These are phyloP conservation scores for Lentinus brumalis DNA, from an alignment of 768 basidiomycete genomes.

Conservation along the genomic window DNA sequence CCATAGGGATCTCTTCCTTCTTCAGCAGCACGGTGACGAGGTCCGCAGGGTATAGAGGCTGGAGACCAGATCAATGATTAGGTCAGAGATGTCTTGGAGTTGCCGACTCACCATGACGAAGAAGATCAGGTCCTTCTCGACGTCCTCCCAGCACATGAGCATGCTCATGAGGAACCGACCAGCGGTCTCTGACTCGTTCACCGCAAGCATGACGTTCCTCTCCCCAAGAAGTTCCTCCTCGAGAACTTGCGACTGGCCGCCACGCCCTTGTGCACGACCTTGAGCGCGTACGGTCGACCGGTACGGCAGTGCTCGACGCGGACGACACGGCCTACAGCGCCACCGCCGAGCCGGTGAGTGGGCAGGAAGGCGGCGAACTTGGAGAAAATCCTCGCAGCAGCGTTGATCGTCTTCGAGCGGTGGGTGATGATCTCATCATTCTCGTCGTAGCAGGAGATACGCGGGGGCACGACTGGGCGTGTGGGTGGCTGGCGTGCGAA, in stretches of 20 bases:
- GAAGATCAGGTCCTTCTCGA: neutral
- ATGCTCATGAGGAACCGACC: neutral
- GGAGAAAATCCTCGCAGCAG: no score
- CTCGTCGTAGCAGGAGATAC: neutral
- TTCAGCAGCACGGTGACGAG: neutral
- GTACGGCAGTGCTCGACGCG: neutral
- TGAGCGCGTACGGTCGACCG: constrained; percentile 5
- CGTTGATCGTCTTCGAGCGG: no score
- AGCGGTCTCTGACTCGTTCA: neutral
- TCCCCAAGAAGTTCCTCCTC: neutral
- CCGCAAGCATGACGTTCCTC: constrained; percentile 1
- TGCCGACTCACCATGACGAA: constrained; percentile 10
- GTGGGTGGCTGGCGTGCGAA: no score
- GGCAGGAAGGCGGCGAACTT: neutral
- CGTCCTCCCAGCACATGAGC: constrained; percentile 7
- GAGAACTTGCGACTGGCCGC: neutral
- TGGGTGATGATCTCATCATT: neutral
- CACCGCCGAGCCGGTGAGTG: neutral
- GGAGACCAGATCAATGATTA: neutral
- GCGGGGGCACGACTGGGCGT: no score
- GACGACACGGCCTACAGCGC: neutral
- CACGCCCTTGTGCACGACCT: constrained; percentile 1
- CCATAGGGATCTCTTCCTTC: neutral
- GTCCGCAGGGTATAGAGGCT: constrained; percentile 5
- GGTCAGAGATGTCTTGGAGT: no score